A percentile compares a stretch with the other conserved stretches of the same genome.
Conservation (phyloP, 805 yeast genomes). For the Suhomyces sp. region DNA sequence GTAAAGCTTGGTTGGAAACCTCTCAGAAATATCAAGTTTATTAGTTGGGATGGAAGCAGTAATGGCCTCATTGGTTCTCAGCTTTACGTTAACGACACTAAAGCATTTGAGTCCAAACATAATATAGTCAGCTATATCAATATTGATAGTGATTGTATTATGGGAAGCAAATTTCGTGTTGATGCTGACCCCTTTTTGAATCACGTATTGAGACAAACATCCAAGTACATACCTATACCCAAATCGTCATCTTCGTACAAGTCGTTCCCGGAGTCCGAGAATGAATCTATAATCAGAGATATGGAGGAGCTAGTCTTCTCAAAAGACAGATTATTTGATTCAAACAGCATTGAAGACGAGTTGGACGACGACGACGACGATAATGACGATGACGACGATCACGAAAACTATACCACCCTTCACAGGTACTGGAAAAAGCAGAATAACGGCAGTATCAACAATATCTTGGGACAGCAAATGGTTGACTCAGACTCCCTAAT, state of each 20-base stretch:
- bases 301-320: background rate
- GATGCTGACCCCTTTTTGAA: conserved; percentile 36
- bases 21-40: conserved; percentile 35
- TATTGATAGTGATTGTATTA: conserved; percentile 37
- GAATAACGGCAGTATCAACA: conserved; percentile 28
- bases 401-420: conserved; percentile 24
- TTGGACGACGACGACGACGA: conserved; percentile 10
- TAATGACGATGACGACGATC: conserved; percentile 14
- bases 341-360: background rate
- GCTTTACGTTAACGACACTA: conserved; percentile 18
- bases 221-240: conserved; percentile 33
- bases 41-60: conserved; percentile 41
- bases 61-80: conserved; percentile 33
- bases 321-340: background rate
- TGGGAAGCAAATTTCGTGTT: conserved; percentile 34
- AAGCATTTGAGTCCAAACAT: conserved; percentile 15
- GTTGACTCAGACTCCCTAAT: conserved; percentile 24
- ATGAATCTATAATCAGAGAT: background rate
- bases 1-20: conserved; percentile 41
- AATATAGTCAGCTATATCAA: conserved; percentile 36
- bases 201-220: conserved; percentile 24
- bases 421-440: conserved; percentile 36
- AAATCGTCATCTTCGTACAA: conserved; percentile 17
- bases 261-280: conserved; percentile 14
- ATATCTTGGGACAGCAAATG: conserved; percentile 26